Conservation (phyloP, 768 basidiomycete species). For the Kwoniella newhampshirensis region DNA sequence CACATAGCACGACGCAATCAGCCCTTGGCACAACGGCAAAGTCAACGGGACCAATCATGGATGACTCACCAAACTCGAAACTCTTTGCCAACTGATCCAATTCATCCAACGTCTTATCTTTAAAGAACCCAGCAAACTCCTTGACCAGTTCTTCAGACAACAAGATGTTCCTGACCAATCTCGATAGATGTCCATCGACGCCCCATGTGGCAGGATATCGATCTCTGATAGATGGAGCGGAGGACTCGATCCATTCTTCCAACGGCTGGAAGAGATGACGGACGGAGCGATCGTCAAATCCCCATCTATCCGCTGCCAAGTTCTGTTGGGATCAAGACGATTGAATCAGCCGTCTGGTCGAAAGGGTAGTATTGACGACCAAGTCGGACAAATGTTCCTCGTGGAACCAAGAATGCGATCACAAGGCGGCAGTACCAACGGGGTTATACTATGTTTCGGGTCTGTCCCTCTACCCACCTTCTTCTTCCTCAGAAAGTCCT, state of each 20-base stretch:
- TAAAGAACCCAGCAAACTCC: slow-evolving; percentile 54
- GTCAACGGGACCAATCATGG: too few species aligned
- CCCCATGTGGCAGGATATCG: slow-evolving; percentile 53
- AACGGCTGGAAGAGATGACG: slow-evolving; percentile 66
- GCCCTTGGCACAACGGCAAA: too few species aligned
- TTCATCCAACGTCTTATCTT: slow-evolving; percentile 56
- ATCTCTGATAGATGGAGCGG: slow-evolving; percentile 56
- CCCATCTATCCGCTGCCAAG: slow-evolving; percentile 76
- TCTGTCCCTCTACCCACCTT: slow-evolving; percentile 55
- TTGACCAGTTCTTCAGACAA: slow-evolving; percentile 57
- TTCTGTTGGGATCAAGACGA: slow-evolving; percentile 44
- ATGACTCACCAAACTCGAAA: slow-evolving; percentile 62
- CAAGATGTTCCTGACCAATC: slow-evolving; percentile 68
- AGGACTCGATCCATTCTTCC: slow-evolving; percentile 56
- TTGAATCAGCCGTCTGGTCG: too few species aligned
- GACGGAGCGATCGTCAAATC: slow-evolving; percentile 64
- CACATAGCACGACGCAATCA: neutral
- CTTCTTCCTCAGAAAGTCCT: slow-evolving; percentile 71
- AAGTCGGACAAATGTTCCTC: neutral
- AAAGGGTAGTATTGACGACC: too few species aligned
- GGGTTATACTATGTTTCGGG: too few species aligned
- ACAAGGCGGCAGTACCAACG: too few species aligned
- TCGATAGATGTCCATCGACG: slow-evolving; percentile 48
- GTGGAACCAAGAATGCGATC: neutral
- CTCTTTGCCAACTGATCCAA: slow-evolving; percentile 72